Evolutionary conservation across 2,329 filamentous ascomycete species (phyloP).

Genomic region (Fusarium mundagurra): DNA sequence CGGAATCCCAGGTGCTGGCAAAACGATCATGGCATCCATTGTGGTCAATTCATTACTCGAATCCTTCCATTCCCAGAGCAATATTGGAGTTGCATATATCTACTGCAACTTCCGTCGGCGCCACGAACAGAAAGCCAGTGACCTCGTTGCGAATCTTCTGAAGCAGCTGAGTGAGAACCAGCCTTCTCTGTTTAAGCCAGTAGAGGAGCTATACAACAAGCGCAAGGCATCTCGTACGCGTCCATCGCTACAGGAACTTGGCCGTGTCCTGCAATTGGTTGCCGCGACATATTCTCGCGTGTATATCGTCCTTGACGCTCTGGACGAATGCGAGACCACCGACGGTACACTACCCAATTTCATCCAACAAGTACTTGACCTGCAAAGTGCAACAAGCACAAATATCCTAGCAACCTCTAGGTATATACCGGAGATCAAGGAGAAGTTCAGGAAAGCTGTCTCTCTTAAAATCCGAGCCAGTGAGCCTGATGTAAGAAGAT

Average conservation of each 20-base stretch:
- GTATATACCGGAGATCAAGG: background rate
- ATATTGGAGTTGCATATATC: background rate
- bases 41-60: background rate
- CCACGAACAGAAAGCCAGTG: background rate
- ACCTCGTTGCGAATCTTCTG: background rate
- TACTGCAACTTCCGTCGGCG: background rate
- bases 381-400: background rate
- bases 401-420: conserved; percentile 3
- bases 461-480: background rate
- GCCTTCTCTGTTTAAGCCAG: background rate
- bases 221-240: background rate
- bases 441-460: background rate
- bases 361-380: background rate
- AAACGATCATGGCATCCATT: background rate
- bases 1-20: background rate
- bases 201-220: background rate
- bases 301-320: background rate
- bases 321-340: background rate
- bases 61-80: background rate
- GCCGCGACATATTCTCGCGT: background rate
- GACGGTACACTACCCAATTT: background rate
- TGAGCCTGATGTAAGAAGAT: background rate
- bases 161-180: background rate
- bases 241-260: background rate
- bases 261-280: background rate